Base-by-base conservation (phyloP, 2,329 filamentous ascomycete genomes). In the Cordyceps fumosorosea region DNA sequence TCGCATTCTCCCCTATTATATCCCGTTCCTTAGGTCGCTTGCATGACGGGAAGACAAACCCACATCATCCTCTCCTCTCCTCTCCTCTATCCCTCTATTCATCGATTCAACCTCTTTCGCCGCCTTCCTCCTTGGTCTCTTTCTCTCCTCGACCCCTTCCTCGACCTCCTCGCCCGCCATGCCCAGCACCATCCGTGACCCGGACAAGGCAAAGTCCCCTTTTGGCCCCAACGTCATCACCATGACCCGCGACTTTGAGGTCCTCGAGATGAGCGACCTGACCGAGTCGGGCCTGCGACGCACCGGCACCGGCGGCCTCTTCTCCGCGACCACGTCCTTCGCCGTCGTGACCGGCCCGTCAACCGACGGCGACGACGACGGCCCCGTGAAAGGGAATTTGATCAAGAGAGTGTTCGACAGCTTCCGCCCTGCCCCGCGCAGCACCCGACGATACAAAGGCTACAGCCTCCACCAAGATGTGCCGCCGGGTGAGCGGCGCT, bases 371-470 rank as follows among this genome's bases (percentile, higher is more conserved):
- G 40, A 44, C 18, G 40, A 44, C 40, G 40, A n/a, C 40, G 40
- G 14, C 14, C 63, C 18, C 6, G 42, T 11, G 3, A 48, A 42
- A 20, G 40, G 70, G 37, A 66, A 66, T 42, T 61, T 69, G 56
- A 61, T 72, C 48, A 67, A 66, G 29, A 73, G 75, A 56, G 74
- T 80, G 67, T 65, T 82, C 66, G 80, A 85, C 72, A 80, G 80
- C 70, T 86, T 87, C 75, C 79, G 79, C 64, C 78, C 82, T 47
- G 83, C 85, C 73, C 65, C 73, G 73, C 64, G 70, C 77, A 64
- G 76, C 74, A 11, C 72, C 75, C 48, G 69, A 74, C 73, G 69
- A 74, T 73, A 64, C 12, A 53, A 63, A 16, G 64, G 64, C 32
- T 71, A 73, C 26, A 65, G 62, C 64, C 63, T 68, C 51, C 57